phyloP scores from a whole-genome alignment of 768 basidiomycete genomes.

The Calocera cornea region DNA sequence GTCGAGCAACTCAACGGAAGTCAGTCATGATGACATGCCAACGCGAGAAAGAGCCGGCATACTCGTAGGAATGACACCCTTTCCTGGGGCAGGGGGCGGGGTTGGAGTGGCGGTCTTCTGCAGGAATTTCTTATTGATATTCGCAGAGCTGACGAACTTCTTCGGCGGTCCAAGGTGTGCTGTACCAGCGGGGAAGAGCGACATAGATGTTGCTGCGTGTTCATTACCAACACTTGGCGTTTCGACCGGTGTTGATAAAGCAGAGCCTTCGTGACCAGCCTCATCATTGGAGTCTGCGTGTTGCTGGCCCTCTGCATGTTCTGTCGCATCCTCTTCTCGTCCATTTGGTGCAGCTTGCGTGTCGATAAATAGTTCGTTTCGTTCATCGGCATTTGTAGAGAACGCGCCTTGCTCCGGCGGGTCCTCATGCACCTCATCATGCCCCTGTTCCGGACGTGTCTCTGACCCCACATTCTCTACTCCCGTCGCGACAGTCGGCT shows the following conservation, averaged over 20 bases:
- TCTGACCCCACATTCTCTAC: background rate
- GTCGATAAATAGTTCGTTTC: background rate
- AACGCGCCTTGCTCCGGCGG: background rate
- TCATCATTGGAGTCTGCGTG: background rate
- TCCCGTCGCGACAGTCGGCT: background rate
- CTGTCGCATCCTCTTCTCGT: background rate
- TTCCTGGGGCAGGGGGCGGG: constrained; percentile 12
- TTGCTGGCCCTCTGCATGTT: background rate
- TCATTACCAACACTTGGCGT: background rate
- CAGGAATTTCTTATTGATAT: constrained; percentile 93
- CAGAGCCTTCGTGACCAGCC: background rate
- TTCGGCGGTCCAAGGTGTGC: background rate
- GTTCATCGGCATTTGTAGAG: background rate
- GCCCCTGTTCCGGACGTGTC: background rate
- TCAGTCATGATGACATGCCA: background rate
- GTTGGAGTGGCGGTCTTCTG: constrained; percentile 63
- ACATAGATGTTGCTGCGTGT: background rate
- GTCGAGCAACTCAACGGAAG: constrained; percentile 32
- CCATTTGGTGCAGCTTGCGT: background rate
- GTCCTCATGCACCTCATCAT: background rate
- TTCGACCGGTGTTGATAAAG: background rate
- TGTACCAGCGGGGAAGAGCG: background rate
- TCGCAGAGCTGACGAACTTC: constrained; percentile 49
- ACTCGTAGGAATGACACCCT: constrained; percentile 5
- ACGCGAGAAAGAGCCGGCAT: background rate